A percentile compares a stretch with the other conserved stretches of the same genome.
Conservation (phyloP, 148 eudicot species). For the Spergularia marina region DNA sequence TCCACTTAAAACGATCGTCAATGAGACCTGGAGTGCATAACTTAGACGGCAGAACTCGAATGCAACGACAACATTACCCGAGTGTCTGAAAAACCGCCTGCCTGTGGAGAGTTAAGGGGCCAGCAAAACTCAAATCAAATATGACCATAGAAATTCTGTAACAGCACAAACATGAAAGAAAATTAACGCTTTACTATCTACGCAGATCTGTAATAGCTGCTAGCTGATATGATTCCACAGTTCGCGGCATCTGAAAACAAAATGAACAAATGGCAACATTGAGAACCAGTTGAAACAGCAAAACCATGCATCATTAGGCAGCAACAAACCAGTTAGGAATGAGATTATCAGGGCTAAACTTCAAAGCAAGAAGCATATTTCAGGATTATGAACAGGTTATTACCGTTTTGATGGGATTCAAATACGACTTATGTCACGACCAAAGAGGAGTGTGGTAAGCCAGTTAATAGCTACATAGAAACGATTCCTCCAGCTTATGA, state of each 20-base stretch:
- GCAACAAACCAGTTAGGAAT: not conserved
- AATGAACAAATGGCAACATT: not conserved
- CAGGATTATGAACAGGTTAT: not conserved
- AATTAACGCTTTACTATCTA: not conserved
- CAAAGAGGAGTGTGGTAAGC: slow-evolving; percentile 84
- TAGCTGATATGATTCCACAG: not conserved
- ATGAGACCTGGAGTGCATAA: no score
- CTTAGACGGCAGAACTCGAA: no score
- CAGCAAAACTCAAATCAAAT: no score
- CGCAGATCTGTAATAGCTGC: slow-evolving; percentile 1
- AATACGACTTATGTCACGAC: slow-evolving; percentile 90
- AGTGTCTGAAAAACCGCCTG: no score
- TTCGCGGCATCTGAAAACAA: not conserved
- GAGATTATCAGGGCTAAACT: not conserved
- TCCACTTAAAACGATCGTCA: no score
- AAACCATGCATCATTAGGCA: not conserved
- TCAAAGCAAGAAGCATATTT: not conserved
- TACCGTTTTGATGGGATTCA: slow-evolving; percentile 21
- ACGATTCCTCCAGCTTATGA: slow-evolving; percentile 95
- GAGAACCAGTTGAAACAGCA: not conserved
- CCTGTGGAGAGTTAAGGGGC: no score
- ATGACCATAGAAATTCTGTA: no score
- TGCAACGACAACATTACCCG: no score
- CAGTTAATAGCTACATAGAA: slow-evolving; percentile 91
- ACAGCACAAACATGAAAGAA: not conserved